Base-by-base conservation (phyloP, 2,329 filamentous ascomycete species). In the Fusarium temperatum region DNA sequence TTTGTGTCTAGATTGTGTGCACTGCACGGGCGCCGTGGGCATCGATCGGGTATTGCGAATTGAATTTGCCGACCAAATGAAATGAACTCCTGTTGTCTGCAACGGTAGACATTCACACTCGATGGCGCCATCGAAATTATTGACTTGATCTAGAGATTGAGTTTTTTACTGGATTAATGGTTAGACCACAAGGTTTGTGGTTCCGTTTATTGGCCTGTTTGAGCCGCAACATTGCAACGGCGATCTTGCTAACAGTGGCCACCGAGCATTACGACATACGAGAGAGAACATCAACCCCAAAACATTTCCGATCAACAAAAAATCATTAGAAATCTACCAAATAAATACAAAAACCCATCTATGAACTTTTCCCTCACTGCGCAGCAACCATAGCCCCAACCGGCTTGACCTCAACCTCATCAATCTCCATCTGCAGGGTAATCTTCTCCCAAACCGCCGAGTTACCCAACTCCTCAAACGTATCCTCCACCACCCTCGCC, bases 381-480 rank as follows among this genome's bases (percentile, higher is more conserved):
- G 42, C 42, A 63, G 56, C 64, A 15, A 68, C 48, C 22, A 66
- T 39, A 2, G 28, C 20, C 4, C 14, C 32, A 26, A 39, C 35
- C 14, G 51, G 28, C 5, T 62, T 18, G 5, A 20, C 18, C 35
- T 22, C 17, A 5, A 54, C 45, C 13, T 32, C 55, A 4, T 47
- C 50, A 47, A 70, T 57, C 22, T 68, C 69, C 63, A 76, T 55
- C 45, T 76, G 74, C 35, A 76, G 17, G 2, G 68, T 45, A 8
- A 73, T 26, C 69, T 76, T 76, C 9, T 76, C 74, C 74, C 69
- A 75, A 3, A 68, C 53, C 0, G 64, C 63, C 6, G 69, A 72
- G 17, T 26, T 60, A 5, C 50, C 17, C 22, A 76, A 53, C 30
- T 75, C 72, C 2, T 63, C 42, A 36, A 76, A 76, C 0, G 74